Evolutionary conservation across 495 filamentous ascomycete species (phyloP).

Genomic region (Pseudoneurospora amorphoporcata): DNA sequence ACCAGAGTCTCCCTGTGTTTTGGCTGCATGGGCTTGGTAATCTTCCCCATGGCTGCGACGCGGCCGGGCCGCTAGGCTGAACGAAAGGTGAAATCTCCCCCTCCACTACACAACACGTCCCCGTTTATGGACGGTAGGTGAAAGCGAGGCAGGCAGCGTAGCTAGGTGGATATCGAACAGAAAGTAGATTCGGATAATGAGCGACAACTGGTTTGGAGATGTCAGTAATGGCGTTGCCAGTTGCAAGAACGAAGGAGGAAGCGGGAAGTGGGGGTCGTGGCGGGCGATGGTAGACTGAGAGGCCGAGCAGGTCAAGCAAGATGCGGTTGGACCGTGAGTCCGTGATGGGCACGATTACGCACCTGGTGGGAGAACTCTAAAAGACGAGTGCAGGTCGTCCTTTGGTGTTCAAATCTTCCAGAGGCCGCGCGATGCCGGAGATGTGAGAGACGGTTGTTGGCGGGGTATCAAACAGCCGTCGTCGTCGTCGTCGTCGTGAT

Average conservation of each 20-base stretch:
- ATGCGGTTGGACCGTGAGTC: background rate
- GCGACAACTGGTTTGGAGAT: background rate
- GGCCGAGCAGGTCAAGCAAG: background rate
- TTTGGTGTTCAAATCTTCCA: conserved; percentile 2
- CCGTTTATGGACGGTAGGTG: conserved; percentile 25
- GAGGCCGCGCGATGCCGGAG: background rate
- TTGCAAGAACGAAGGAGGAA: background rate
- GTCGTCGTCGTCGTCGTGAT: background rate
- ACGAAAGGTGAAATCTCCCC: conserved; percentile 32
- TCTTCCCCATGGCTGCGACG: conserved; percentile 75
- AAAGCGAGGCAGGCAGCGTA: conserved; percentile 5
- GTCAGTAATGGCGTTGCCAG: background rate
- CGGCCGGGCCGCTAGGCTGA: conserved; percentile 42
- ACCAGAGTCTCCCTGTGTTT: conserved; percentile 93
- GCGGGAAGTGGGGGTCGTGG: background rate
- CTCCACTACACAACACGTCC: conserved; percentile 35
- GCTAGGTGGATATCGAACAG: background rate
- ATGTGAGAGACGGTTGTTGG: background rate
- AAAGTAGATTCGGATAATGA: conserved; percentile 5
- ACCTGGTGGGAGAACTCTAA: conserved; percentile 10
- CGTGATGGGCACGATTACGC: conserved; percentile 2
- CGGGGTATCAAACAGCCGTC: background rate
- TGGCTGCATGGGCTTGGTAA: conserved; percentile 84
- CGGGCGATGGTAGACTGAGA: background rate
- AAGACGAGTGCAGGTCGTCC: conserved; percentile 31